Conservation (phyloP, 1,284 basidiomycete species). For the Coniophora puteana region DNA sequence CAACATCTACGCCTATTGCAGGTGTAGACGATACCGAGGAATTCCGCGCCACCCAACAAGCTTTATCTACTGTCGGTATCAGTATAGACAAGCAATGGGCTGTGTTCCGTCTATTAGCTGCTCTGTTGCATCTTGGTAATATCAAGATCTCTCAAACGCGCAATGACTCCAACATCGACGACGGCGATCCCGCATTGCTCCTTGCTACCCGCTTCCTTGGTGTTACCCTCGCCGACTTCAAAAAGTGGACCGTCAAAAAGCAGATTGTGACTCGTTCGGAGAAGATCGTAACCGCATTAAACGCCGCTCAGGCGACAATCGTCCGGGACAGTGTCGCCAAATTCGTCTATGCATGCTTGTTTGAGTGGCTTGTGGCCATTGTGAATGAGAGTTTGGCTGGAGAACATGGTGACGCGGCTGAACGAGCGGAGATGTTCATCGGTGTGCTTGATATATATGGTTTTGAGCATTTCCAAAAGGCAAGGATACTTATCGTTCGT, state of each 20-base stretch:
- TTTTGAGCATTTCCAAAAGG: conserved; percentile 97
- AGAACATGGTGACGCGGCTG: conserved; percentile 82
- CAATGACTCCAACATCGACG: conserved; percentile 82
- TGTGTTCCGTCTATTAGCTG: conserved; percentile 92
- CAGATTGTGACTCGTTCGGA: conserved; percentile 94
- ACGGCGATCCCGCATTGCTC: conserved; percentile 79
- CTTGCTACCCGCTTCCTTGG: conserved; percentile 89
- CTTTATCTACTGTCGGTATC: conserved; percentile 95
- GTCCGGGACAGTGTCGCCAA: conserved; percentile 97
- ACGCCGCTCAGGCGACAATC: conserved; percentile 88
- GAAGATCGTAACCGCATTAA: conserved; percentile 90
- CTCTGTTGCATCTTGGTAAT: conserved; percentile 95
- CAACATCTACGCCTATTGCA: conserved; percentile 78
- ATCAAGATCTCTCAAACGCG: conserved; percentile 84
- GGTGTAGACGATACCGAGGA: conserved; percentile 97
- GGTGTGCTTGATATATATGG: conserved; percentile 98
- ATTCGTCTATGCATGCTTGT: conserved; percentile 97
- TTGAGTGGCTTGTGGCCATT: conserved; percentile 97
- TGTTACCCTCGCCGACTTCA: conserved; percentile 91
- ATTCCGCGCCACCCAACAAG: conserved; percentile 91
- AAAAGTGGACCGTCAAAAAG: conserved; percentile 98
- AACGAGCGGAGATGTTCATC: conserved; percentile 94
- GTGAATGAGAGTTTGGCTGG: conserved; percentile 96
- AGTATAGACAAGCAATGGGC: conserved; percentile 98
- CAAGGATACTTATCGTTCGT: conserved; percentile 15